These are phyloP conservation scores for Globisporangium nodosum DNA, from an alignment of 352 stramenopile species.

Conservation along the genomic window DNA sequence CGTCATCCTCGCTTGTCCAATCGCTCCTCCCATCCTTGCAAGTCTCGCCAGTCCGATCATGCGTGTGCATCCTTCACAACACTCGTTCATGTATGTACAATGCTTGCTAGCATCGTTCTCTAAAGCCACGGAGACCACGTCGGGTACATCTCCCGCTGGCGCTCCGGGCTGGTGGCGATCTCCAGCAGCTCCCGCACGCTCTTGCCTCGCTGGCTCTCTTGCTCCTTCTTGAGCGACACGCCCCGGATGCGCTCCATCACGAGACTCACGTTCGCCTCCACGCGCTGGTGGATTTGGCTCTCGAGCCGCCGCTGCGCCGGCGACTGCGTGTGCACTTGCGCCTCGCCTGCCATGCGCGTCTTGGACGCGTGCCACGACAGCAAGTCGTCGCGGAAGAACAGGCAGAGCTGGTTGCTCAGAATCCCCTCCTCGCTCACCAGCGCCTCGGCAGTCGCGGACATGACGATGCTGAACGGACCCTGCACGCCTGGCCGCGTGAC, in stretches of 20 bases:
- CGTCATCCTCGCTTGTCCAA: background rate
- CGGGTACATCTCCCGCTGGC: slow-evolving; percentile 81
- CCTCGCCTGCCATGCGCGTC: slow-evolving; percentile 38
- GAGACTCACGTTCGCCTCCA: slow-evolving; percentile 82
- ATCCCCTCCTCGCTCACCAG: slow-evolving; percentile 82
- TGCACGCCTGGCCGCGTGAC: slow-evolving; percentile 81
- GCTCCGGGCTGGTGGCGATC: slow-evolving; percentile 75
- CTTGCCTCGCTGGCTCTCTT: slow-evolving; percentile 54
- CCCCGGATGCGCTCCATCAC: slow-evolving; percentile 77
- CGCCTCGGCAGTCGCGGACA: slow-evolving; percentile 76
- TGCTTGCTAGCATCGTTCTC: background rate
- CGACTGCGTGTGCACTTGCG: slow-evolving; percentile 17
- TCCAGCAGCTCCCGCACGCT: slow-evolving; percentile 77
- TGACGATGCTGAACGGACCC: slow-evolving; percentile 79
- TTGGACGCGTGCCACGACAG: slow-evolving; percentile 87
- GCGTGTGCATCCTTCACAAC: background rate
- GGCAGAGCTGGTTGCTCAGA: slow-evolving; percentile 77
- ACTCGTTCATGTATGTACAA: background rate
- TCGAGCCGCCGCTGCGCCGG: slow-evolving; percentile 58
- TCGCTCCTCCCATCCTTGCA: too few relatives aligned
- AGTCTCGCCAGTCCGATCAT: too few relatives aligned
- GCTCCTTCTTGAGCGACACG: slow-evolving; percentile 75
- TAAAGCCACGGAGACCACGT: slow-evolving; percentile 88
- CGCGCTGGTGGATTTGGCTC: slow-evolving; percentile 75
- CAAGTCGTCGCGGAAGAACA: slow-evolving; percentile 88